phyloP scores from a whole-genome alignment of 164 flowering plant genomes.

The Malania oleifera region DNA sequence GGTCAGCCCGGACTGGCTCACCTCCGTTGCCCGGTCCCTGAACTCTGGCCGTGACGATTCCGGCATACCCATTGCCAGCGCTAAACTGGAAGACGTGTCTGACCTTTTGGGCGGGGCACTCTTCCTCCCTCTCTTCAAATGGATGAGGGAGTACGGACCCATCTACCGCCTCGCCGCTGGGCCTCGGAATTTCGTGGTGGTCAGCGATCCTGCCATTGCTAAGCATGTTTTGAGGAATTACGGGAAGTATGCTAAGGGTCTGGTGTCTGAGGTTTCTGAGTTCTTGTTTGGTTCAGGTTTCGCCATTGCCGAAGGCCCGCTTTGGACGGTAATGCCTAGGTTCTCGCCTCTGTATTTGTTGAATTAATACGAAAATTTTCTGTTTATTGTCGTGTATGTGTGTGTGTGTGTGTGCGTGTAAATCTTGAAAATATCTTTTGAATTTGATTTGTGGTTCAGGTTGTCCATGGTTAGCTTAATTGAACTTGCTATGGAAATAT shows the following conservation, averaged over 20 bases:
- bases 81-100: conserved; percentile 85
- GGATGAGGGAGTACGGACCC: conserved; percentile 86
- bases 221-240: conserved; percentile 82
- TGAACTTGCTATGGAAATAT: too few species aligned
- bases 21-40: conserved; percentile 50
- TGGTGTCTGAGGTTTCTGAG: conserved; percentile 88
- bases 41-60: conserved; percentile 44
- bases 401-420: too few species aligned
- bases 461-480: too few species aligned
- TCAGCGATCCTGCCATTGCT: conserved; percentile 89
- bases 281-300: conserved; percentile 89
- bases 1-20: conserved; percentile 95
- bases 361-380: too few species aligned
- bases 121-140: conserved; percentile 75
- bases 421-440: too few species aligned
- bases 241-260: conserved; percentile 80
- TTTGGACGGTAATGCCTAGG: conserved; percentile 71
- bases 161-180: conserved; percentile 88
- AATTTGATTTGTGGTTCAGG: too few species aligned
- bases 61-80: conserved; percentile 72
- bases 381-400: too few species aligned
- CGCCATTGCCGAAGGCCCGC: conserved; percentile 89
- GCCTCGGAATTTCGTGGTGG: conserved; percentile 76
- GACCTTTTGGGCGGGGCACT: conserved; percentile 89
- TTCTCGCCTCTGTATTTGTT: background rate